Percentiles rank a stretch among this genome's conserved stretches.
Conservation (phyloP, 2,329 filamentous ascomycete genomes). For the Aspergillus fischeri region DNA sequence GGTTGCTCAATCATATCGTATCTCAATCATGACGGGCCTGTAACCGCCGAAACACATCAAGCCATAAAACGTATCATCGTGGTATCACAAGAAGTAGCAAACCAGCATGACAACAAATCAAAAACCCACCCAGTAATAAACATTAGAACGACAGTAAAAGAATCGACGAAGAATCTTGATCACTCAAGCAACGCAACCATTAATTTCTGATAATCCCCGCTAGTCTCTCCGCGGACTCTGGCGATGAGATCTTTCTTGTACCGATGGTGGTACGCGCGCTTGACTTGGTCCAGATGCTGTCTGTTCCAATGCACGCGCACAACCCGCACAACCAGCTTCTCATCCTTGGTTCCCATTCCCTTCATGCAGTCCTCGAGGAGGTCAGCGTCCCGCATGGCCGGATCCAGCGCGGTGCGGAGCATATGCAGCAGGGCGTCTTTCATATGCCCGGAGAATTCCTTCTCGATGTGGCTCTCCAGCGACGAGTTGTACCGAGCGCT, state of each 20-base stretch:
- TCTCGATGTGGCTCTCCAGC: conserved; percentile 70
- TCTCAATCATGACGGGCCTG: background rate
- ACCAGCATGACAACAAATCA: background rate
- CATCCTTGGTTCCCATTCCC: conserved; percentile 81
- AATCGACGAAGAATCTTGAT: conserved; percentile 1
- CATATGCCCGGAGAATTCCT: conserved; percentile 91
- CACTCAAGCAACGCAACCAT: conserved; percentile 62
- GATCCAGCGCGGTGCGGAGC: conserved; percentile 71
- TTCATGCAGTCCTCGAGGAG: conserved; percentile 84
- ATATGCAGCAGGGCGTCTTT: conserved; percentile 76
- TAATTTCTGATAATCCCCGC: conserved; percentile 73
- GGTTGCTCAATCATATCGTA: background rate
- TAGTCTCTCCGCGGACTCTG: conserved; percentile 77
- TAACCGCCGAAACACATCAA: too few species aligned
- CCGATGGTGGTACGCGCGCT: conserved; percentile 68
- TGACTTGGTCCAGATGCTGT: conserved; percentile 69
- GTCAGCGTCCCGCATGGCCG: conserved; percentile 75
- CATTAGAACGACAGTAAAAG: background rate
- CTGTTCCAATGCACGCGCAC: conserved; percentile 81
- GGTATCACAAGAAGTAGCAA: background rate
- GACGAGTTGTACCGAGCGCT: conserved; percentile 65
- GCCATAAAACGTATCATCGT: background rate
- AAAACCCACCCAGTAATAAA: background rate
- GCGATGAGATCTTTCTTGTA: conserved; percentile 64
- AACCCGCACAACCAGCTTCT: conserved; percentile 70